phyloP scores from a whole-genome alignment of 1,284 basidiomycete species.

The Volvariella surrecta region DNA sequence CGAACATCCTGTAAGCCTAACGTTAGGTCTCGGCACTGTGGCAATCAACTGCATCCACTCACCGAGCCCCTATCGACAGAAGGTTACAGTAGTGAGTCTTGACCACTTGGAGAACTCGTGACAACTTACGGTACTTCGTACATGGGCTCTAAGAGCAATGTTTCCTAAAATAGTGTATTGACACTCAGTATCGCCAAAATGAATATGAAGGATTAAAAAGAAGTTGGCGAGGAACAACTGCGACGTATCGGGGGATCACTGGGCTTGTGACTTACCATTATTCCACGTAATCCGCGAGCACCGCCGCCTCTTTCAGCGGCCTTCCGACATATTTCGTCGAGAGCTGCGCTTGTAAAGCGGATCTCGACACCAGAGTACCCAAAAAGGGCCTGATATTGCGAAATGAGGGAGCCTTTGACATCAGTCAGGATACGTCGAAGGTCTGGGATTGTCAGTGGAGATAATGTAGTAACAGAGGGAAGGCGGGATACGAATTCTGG shows the following conservation, averaged over 20 bases:
- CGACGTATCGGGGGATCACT: neutral
- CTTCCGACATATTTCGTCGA: constrained; percentile 71
- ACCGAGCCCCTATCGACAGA: constrained; percentile 25
- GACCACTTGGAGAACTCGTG: constrained; percentile 1
- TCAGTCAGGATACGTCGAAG: constrained; percentile 87
- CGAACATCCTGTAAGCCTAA: constrained; percentile 26
- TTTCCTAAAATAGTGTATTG: constrained; percentile 42
- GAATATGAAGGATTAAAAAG: constrained; percentile 9
- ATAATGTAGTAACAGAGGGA: constrained; percentile 79
- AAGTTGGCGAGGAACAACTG: too few species aligned
- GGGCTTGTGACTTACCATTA: constrained; percentile 72
- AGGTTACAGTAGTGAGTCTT: constrained; percentile 4
- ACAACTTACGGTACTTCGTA: constrained; percentile 84
- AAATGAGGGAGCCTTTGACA: constrained; percentile 83
- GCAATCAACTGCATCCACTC: constrained; percentile 11
- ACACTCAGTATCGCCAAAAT: neutral
- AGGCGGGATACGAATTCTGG: constrained; percentile 92
- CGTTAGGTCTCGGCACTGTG: neutral
- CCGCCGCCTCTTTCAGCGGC: constrained; percentile 81
- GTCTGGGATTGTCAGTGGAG: constrained; percentile 66
- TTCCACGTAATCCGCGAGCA: constrained; percentile 80
- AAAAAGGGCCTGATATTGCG: constrained; percentile 83
- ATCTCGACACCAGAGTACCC: constrained; percentile 76
- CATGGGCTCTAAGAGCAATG: constrained; percentile 78
- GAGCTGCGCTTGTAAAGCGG: constrained; percentile 67